phyloP scores from a whole-genome alignment of 2,329 filamentous ascomycete genomes.

The Plectosphaerella cucumerina region DNA sequence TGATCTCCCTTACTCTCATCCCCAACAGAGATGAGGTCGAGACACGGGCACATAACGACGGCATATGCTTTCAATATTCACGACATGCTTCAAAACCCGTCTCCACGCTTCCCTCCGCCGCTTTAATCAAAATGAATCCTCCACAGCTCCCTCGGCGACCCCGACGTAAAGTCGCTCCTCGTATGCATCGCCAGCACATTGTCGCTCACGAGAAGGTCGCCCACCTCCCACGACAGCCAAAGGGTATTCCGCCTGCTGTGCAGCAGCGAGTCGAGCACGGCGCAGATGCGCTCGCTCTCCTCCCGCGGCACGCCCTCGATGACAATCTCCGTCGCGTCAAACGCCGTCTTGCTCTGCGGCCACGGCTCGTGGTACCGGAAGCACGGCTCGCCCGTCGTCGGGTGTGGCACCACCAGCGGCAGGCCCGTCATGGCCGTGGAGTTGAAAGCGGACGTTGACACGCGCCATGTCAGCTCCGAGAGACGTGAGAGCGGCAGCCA shows the following conservation, averaged over 20 bases:
- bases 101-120: no score
- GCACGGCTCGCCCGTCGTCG: conserved; percentile 39
- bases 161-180: conserved; percentile 38
- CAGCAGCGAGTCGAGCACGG: conserved; percentile 34
- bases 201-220: conserved; percentile 49
- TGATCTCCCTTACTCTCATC: no score
- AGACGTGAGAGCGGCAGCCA: conserved; percentile 31
- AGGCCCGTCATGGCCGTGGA: conserved; percentile 36
- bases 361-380: conserved; percentile 53
- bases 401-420: conserved; percentile 40
- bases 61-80: no score
- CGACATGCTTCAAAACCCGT: no score
- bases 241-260: conserved; percentile 47
- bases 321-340: conserved; percentile 38
- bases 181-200: conserved; percentile 48
- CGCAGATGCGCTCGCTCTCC: conserved; percentile 30
- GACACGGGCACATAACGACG: no score
- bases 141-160: conserved; percentile 43
- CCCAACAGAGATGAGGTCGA: no score
- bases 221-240: conserved; percentile 49
- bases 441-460: conserved; percentile 43
- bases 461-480: conserved; percentile 39
- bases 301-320: conserved; percentile 31
- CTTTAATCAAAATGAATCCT: conserved; percentile 43
- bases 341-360: conserved; percentile 46